Evolutionary conservation across 176 grass and related monocot species (phyloP), one percentile per base, ranked within the genome.

Genomic region (Aegilops sharonensis): DNA sequence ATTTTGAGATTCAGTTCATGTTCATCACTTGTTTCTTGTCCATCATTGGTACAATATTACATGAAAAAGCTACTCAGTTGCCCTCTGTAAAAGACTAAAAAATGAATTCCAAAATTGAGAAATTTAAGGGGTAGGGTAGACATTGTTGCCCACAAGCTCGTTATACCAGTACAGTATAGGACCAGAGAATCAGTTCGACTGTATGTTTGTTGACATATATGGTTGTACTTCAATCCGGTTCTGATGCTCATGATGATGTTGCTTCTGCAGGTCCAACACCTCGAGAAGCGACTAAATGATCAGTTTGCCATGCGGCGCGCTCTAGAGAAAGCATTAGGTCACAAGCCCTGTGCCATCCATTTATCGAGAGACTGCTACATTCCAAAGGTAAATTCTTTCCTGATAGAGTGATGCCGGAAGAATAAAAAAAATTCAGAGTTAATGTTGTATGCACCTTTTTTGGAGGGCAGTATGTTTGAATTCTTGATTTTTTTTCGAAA

Each of bases 211-310:
- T 81, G 63, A 34, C 18, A 34, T 64, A 34, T 64, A 65, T 60
- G 64, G 30, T 42, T 20, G 8, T 37, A 24, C 37, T 87, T 76
- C 36, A 78, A 24, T 87, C 81, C 77, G 5, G 31, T 23, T 70
- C 74, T 48, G 25, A 14, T 62, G n/a, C 50, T 54, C 20, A 68
- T 25, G 50, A 79, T 36, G 5, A 56, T 54, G 77, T 27, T 89
- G 47, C 9, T 75, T 56, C 76, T 83, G 39, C 90, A 99, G 97
- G 91, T 99, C 43, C 94, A 93, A 42, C 77, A 91, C 80, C 94
- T 99, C 73, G 97, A 92, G 83, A 83, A 92, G 87, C 75, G 90
- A 84, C 87, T 98, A 4, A 86, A 92, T 59, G 94, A 96, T 87
- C 94, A 98, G 60, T 95, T 98, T 40, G 39, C 85, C 21, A 71